Conservation (phyloP, 768 basidiomycete genomes). For the Piloderma croceum region DNA sequence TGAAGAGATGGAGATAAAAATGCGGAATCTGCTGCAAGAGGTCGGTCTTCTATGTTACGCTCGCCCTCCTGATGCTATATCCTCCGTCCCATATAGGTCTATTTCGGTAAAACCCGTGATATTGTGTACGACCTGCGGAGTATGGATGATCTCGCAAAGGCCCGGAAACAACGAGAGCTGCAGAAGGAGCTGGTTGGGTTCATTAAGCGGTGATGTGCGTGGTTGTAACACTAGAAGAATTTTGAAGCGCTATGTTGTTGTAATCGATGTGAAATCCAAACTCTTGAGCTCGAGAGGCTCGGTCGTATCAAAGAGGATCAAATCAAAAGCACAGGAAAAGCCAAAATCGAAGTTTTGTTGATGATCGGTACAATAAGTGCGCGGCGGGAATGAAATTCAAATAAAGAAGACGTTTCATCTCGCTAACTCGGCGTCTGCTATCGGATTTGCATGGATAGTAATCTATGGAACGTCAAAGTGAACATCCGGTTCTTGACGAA, state of each 20-base stretch:
- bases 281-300: too few relatives aligned
- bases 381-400: too few relatives aligned
- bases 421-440: slow-evolving; percentile 60
- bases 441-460: slow-evolving; percentile 91
- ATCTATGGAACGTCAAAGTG: slow-evolving; percentile 37
- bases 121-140: slow-evolving; percentile 90
- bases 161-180: slow-evolving; percentile 73
- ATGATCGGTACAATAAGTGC: too few relatives aligned
- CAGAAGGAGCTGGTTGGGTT: slow-evolving; percentile 89
- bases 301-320: too few relatives aligned
- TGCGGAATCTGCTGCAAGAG: slow-evolving; percentile 92
- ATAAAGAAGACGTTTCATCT: too few relatives aligned
- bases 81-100: slow-evolving; percentile 48
- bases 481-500: neutral
- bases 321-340: too few relatives aligned
- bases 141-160: slow-evolving; percentile 78
- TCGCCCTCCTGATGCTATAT: slow-evolving; percentile 1
- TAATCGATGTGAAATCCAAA: too few relatives aligned
- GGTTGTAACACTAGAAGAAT: too few relatives aligned
- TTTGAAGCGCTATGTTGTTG: too few relatives aligned
- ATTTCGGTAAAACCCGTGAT: slow-evolving; percentile 95
- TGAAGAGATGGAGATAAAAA: slow-evolving; percentile 99
- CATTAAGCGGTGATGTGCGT: slow-evolving; percentile 68
- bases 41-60: slow-evolving; percentile 29
- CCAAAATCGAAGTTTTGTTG: too few relatives aligned